Evolutionary conservation across 2,329 filamentous ascomycete genomes (phyloP).

Genomic region (Aspergillus spinulosporus): DNA sequence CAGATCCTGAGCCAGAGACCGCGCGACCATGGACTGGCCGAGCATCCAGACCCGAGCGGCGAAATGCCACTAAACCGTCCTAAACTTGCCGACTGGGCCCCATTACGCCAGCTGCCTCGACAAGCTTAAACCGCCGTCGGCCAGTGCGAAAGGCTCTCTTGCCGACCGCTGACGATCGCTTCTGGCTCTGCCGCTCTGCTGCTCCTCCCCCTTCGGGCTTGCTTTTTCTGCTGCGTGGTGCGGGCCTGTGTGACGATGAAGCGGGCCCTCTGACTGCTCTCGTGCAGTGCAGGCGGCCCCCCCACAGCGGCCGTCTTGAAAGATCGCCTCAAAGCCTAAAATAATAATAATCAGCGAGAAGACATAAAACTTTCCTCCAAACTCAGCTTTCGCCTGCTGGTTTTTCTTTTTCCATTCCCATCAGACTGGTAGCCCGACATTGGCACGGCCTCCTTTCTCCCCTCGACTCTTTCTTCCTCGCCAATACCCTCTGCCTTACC

Average conservation of each 20-base stretch:
- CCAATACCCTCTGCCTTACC: slow-evolving; percentile 2
- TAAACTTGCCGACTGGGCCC: slow-evolving; percentile 6
- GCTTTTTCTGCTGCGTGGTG: slow-evolving; percentile 5
- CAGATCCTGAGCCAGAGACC: neutral
- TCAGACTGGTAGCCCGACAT: neutral
- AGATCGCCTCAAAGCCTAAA: slow-evolving; percentile 15
- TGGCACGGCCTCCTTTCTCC: slow-evolving; percentile 8
- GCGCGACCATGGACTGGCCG: slow-evolving; percentile 1
- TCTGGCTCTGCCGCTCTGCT: neutral
- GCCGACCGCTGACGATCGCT: slow-evolving; percentile 10
- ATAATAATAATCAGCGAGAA: neutral
- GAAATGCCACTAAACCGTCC: slow-evolving; percentile 20
- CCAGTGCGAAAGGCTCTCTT: slow-evolving; percentile 2
- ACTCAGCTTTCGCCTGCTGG: neutral
- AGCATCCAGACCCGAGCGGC: slow-evolving; percentile 29
- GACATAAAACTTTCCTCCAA: slow-evolving; percentile 12
- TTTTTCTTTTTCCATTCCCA: slow-evolving; percentile 3
- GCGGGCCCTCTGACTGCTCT: neutral
- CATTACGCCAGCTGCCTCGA: slow-evolving; percentile 19
- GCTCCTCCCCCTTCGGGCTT: slow-evolving; percentile 2
- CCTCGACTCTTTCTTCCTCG: slow-evolving; percentile 13
- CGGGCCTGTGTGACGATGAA: slow-evolving; percentile 11
- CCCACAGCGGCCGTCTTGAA: slow-evolving; percentile 16
- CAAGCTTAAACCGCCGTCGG: slow-evolving; percentile 20
- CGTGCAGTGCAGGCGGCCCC: neutral